A percentile compares a stretch with the other conserved stretches of the same genome.
Conservation (phyloP, 768 basidiomycete species). For the Tricholomella constricta region DNA sequence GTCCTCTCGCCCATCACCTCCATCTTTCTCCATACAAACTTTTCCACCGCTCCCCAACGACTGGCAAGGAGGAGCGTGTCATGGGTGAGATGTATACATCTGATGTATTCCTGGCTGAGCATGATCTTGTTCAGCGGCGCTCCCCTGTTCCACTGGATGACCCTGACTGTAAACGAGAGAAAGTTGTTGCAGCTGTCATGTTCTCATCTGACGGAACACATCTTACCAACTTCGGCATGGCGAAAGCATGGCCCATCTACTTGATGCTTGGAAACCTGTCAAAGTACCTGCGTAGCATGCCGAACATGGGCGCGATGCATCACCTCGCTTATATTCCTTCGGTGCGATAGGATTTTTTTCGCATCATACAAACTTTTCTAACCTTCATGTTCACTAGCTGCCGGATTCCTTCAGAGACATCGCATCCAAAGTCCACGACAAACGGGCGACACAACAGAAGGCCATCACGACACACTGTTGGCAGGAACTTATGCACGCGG, state of each 20-base stretch:
- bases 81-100: constrained; percentile 20
- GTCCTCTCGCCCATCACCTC: too few species aligned
- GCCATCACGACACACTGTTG: constrained; percentile 21
- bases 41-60: too few species aligned
- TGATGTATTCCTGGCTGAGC: constrained; percentile 9
- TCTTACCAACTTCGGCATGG: constrained; percentile 29
- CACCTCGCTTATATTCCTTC: constrained; percentile 30
- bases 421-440: neutral
- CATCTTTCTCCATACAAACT: too few species aligned
- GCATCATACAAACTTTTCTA: neutral
- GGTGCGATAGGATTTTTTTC: constrained; percentile 20
- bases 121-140: neutral
- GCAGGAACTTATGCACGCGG: constrained; percentile 27
- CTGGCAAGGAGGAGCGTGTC: constrained; percentile 5
- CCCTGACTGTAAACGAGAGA: constrained; percentile 6
- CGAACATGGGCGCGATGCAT: constrained; percentile 18
- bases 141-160: too few species aligned
- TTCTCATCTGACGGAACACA: constrained; percentile 32
- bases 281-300: constrained; percentile 31
- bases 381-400: neutral
- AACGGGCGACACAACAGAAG: neutral
- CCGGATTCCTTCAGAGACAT: constrained; percentile 12
- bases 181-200: constrained; percentile 19
- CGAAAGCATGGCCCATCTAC: constrained; percentile 36
- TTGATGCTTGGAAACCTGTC: constrained; percentile 34